phyloP scores from a whole-genome alignment of 305 asterid species.

The Petunia hybrid region DNA sequence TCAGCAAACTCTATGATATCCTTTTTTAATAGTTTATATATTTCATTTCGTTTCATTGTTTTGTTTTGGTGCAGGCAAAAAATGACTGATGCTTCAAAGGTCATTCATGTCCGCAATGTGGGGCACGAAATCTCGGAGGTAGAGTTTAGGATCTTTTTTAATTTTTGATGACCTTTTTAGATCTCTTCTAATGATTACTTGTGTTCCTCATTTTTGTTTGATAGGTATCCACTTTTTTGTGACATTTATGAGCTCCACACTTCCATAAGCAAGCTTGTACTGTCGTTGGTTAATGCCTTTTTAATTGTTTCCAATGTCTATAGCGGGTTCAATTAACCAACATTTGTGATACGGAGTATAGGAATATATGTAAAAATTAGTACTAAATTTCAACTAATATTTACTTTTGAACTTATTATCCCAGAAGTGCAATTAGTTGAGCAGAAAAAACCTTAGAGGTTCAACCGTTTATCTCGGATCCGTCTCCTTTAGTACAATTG shows the following conservation, averaged over 20 bases:
- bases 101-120: constrained; percentile 93
- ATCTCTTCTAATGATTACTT: constrained; percentile 14
- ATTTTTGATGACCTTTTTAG: not conserved
- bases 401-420: no score
- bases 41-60: not conserved
- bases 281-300: constrained; percentile 15
- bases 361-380: no score
- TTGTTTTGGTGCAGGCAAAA: constrained; percentile 33
- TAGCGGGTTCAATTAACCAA: no score
- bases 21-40: not conserved
- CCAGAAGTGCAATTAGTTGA: no score
- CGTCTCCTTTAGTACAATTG: not conserved
- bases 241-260: constrained; percentile 2
- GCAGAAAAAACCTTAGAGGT: no score
- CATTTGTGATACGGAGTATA: no score
- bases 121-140: constrained; percentile 99
- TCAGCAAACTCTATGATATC: not conserved
- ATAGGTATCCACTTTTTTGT: not conserved
- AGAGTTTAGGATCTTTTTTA: constrained; percentile 30
- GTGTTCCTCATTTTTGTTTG: not conserved
- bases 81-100: constrained; percentile 96
- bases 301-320: no score
- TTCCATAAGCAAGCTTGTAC: not conserved
- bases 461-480: no score
- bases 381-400: no score